Evolutionary conservation across 306 rosid genomes (phyloP), one percentile per base, ranked within the genome.

Genomic region (Quercus dentata): DNA sequence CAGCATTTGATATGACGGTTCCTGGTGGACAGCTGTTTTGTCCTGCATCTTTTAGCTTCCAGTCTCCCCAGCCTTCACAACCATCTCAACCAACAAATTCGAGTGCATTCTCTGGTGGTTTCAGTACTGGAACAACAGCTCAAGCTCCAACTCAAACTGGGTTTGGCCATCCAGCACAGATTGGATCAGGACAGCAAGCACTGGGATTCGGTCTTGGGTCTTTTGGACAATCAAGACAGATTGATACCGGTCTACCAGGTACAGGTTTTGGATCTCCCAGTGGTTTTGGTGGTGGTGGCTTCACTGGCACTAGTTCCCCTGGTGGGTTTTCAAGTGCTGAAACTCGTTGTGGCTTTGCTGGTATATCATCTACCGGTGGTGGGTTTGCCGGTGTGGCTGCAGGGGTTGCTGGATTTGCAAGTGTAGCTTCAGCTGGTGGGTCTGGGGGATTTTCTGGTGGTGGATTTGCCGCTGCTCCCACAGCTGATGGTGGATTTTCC

Each of bases 181-280:
- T 90, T 80, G 96, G 98, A 77, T 78, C 83, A 9, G 98, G 97
- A 76, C 97, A 91, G 85, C 97, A 95, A 87, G 97, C 94, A 80
- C 89, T 95, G 61, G 97, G 99, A 63, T 92, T 92, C 56, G 99
- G 90, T 82, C 94, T 95, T 56, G 96, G 99, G 85, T 55, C 82
- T 83, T 95, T 95, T 81, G 99, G 99, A 79, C 98, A 92, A 80
- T 95, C 98, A 67, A 91, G 99, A 79, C 98, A 95, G 78, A 87
- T 91, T 84, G 98, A 94, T 31, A 75, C 87, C 52, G 84, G 84
- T 88, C 71, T 85, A 49, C 86, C 85, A 17, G 97, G 94, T 69
- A 59, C 81, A 80, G 85, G 88, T 79, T 84, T 89, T 77, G 93
- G 85, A 41, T 74, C 97, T 79, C 85, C 92, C 56, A 75, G 83